Base-by-base conservation (phyloP, 208 protist species). In the Leishmania mexicana region DNA sequence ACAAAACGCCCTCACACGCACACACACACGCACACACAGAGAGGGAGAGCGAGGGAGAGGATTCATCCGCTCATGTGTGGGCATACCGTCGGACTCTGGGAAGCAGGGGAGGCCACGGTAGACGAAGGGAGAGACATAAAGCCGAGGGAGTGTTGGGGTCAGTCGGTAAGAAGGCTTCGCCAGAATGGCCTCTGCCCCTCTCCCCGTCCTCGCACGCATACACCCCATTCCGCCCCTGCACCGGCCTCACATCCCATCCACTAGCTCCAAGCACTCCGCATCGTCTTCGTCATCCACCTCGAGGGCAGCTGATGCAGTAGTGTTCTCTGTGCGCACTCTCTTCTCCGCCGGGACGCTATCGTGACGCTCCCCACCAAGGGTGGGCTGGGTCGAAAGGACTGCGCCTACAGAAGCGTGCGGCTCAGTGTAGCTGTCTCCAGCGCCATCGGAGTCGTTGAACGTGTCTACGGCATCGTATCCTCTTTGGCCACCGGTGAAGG, bases 191-290 rank as follows among this genome's bases (percentile, higher is more conserved):
- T 72, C 24, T n/a, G 67, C 15, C 40, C 42, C 67, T 47, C 67
- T 47, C 67, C 38, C 7, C 67, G 2, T 72, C 64, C 64, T 45
- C 21, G 24, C 35, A 47, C 67, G 19, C 67, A 72, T 47, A 21
- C 38, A 47, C 45, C 3, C 1, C 3, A 35, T 3, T 7, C 45
- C 47, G 24, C n/a, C 35, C 45, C 70, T 53, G 51, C 53, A n/a
- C 73, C 19, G 15, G 7, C 17, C 73, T 78, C 86, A 94, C n/a
- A 94, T 74, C 68, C 90, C 90, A 77, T 96, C 93, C 4, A 84
- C 93, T 13, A 96, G 84, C 80, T 94, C 89, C 72, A 96, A 79
- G 62, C 89, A 92, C 71, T 94, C 90, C 49, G 93, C 89, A 79
- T 94, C 90, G 75, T 89, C 86, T 24, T 90, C 87, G 31, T 78